phyloP scores from a whole-genome alignment of 73 alveolate genomes.

The Paramecium bursaria region DNA sequence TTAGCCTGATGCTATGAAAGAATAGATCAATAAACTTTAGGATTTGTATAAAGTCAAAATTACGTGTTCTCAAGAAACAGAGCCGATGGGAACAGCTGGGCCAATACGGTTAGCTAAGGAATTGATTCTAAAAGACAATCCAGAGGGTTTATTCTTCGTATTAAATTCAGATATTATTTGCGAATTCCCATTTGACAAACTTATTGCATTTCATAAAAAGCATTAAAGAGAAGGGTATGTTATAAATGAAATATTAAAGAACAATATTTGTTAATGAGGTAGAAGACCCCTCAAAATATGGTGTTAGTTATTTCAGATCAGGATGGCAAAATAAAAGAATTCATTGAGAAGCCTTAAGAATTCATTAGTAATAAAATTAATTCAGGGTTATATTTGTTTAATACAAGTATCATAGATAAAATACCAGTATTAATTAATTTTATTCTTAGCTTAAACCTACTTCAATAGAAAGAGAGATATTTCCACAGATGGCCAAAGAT shows the following conservation, averaged over 20 bases:
- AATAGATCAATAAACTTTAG: conserved; percentile 69
- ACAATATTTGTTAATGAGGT: conserved; percentile 83
- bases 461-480: conserved; percentile 94
- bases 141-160: conserved; percentile 89
- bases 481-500: conserved; percentile 97
- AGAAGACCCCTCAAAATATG: conserved; percentile 97
- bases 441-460: conserved; percentile 85
- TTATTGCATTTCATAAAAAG: conserved; percentile 90
- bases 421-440: conserved; percentile 66
- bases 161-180: conserved; percentile 97
- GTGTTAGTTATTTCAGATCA: conserved; percentile 94
- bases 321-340: conserved; percentile 83
- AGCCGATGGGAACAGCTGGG: conserved; percentile 94
- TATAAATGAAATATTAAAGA: conserved; percentile 12
- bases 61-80: conserved; percentile 78
- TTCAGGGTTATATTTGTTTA: conserved; percentile 96
- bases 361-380: conserved; percentile 95
- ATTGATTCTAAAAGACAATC: conserved; percentile 79
- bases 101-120: conserved; percentile 97
- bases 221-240: conserved; percentile 94
- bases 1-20: conserved; percentile 87
- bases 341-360: conserved; percentile 95
- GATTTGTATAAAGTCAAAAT: conserved; percentile 78
- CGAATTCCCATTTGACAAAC: conserved; percentile 94
- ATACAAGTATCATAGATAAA: conserved; percentile 87